Percentiles rank a stretch among this genome's conserved stretches.
These are phyloP conservation scores for Ceratobasidium sp. DNA, from an alignment of 1,284 basidiomycete species.

Conservation along the genomic window DNA sequence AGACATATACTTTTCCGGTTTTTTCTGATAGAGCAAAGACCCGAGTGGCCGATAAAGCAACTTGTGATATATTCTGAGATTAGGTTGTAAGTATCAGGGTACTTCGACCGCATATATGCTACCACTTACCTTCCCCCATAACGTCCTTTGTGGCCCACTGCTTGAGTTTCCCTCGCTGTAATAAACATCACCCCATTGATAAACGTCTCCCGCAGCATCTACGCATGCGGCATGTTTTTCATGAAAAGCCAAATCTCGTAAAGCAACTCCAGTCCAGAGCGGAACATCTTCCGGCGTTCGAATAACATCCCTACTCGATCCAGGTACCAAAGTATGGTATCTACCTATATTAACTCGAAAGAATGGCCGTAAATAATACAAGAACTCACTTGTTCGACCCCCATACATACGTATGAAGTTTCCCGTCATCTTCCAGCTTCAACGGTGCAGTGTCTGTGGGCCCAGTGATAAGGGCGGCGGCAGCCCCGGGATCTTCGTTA, in stretches of 20 bases:
- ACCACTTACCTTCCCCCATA: constrained; percentile 71
- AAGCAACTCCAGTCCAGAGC: constrained; percentile 59
- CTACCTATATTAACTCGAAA: constrained; percentile 9
- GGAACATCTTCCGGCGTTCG: constrained; percentile 16
- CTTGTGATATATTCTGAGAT: constrained; percentile 67
- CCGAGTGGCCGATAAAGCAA: constrained; percentile 63
- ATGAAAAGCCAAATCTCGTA: constrained; percentile 77
- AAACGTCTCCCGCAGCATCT: constrained; percentile 85
- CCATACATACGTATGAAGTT: constrained; percentile 58
- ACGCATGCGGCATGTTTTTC: constrained; percentile 78
- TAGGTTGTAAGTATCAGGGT: neutral
- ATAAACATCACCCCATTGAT: constrained; percentile 83
- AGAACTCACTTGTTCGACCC: constrained; percentile 62
- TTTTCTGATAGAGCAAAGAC: constrained; percentile 72
- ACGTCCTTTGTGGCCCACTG: constrained; percentile 57
- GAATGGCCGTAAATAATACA: neutral
- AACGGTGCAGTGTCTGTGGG: constrained; percentile 15
- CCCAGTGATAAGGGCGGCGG: neutral
- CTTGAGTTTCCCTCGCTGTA: constrained; percentile 51
- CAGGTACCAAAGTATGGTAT: constrained; percentile 24
- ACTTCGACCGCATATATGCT: constrained; percentile 5
- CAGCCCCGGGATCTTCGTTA: constrained; percentile 2
- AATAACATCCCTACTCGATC: constrained; percentile 11
- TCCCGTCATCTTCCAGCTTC: constrained; percentile 42
- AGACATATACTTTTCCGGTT: constrained; percentile 73